Percentiles rank a stretch among this genome's conserved stretches.
Conservation (phyloP, 768 basidiomycete species). For the Hortiboletus campestris region DNA sequence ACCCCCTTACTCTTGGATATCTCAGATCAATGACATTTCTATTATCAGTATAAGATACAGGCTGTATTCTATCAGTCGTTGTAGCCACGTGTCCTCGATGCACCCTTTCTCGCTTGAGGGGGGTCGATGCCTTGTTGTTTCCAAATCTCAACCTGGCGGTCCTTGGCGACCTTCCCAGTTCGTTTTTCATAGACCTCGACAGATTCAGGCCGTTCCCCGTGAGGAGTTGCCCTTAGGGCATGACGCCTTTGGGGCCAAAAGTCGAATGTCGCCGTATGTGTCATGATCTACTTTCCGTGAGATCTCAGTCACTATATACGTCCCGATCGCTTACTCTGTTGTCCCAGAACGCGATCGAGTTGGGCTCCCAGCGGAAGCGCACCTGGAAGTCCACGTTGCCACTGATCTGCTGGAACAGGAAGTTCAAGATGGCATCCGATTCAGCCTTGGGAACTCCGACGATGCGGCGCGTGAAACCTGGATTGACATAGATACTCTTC, state of each 20-base stretch:
- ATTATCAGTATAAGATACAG: slow-evolving; percentile 7
- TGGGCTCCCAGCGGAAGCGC: slow-evolving; percentile 73
- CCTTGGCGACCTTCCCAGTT: slow-evolving; percentile 68
- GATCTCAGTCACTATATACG: not conserved
- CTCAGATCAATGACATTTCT: not conserved
- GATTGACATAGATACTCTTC: slow-evolving; percentile 83
- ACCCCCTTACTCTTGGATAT: not conserved
- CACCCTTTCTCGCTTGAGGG: slow-evolving; percentile 30
- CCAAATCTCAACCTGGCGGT: slow-evolving; percentile 72
- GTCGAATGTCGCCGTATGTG: slow-evolving; percentile 80
- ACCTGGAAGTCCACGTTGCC: slow-evolving; percentile 74
- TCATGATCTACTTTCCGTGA: slow-evolving; percentile 49
- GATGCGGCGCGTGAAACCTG: slow-evolving; percentile 79
- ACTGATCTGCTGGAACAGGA: slow-evolving; percentile 70
- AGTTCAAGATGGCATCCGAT: slow-evolving; percentile 67
- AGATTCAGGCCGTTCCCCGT: slow-evolving; percentile 74
- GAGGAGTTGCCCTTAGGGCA: slow-evolving; percentile 78
- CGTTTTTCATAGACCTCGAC: slow-evolving; percentile 66
- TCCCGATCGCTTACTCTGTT: slow-evolving; percentile 54
- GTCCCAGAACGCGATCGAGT: slow-evolving; percentile 85
- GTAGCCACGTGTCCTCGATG: slow-evolving; percentile 50
- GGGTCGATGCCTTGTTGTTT: slow-evolving; percentile 57
- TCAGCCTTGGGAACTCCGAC: slow-evolving; percentile 78
- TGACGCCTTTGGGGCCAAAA: slow-evolving; percentile 78
- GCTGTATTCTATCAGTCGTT: slow-evolving; percentile 44